These are phyloP conservation scores for Coleophoma crateriformis DNA, from an alignment of 2,329 filamentous ascomycete species.

Conservation along the genomic window DNA sequence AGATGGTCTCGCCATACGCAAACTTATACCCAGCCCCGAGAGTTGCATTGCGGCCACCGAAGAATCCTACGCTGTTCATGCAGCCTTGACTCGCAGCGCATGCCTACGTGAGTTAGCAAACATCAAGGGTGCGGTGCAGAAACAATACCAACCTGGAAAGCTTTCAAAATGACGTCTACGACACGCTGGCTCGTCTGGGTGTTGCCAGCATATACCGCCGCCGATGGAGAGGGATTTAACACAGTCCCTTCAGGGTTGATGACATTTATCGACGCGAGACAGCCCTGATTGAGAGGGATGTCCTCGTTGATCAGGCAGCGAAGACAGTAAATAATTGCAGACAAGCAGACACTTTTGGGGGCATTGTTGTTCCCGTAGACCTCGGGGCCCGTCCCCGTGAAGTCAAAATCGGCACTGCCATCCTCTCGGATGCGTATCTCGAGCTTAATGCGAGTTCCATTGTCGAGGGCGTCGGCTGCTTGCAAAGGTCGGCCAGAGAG, in stretches of 20 bases:
- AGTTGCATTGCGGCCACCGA: slow-evolving; percentile 59
- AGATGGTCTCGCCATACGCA: slow-evolving; percentile 80
- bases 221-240: slow-evolving; percentile 64
- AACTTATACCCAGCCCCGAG: slow-evolving; percentile 54
- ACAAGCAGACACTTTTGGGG: slow-evolving; percentile 72
- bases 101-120: too few relatives aligned
- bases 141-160: slow-evolving; percentile 52
- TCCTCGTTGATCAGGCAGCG: slow-evolving; percentile 72
- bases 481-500: slow-evolving; percentile 59
- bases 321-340: slow-evolving; percentile 77
- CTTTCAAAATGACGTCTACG: slow-evolving; percentile 73
- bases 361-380: slow-evolving; percentile 74
- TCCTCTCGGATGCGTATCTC: slow-evolving; percentile 66
- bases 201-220: slow-evolving; percentile 60
- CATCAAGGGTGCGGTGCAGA: too few relatives aligned
- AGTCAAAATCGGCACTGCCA: slow-evolving; percentile 70
- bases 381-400: slow-evolving; percentile 68
- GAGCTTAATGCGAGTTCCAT: slow-evolving; percentile 68
- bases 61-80: slow-evolving; percentile 78
- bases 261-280: slow-evolving; percentile 67
- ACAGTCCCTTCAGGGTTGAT: slow-evolving; percentile 63
- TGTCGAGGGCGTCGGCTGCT: slow-evolving; percentile 76
- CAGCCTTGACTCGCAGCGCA: slow-evolving; percentile 73
- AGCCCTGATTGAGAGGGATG: slow-evolving; percentile 82
- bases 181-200: slow-evolving; percentile 36